Evolutionary conservation across 495 filamentous ascomycete species (phyloP).

Genomic region (Xanthoparmelia taractica): DNA sequence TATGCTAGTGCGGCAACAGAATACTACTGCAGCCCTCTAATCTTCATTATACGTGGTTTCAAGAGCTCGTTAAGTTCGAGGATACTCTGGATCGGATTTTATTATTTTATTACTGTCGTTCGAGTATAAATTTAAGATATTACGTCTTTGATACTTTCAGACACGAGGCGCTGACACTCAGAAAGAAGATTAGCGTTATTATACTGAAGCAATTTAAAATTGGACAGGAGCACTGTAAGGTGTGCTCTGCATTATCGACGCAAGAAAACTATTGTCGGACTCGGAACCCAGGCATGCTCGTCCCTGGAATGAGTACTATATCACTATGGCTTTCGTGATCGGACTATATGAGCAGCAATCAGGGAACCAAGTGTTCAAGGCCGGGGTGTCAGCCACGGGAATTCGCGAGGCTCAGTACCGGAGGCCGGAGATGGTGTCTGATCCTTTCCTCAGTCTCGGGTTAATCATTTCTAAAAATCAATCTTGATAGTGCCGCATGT

Average conservation of each 20-base stretch:
- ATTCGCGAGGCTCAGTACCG: background rate
- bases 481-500: slow-evolving; percentile 1
- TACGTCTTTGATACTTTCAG: background rate
- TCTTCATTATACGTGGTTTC: slow-evolving; percentile 17
- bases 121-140: slow-evolving; percentile 20
- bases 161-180: background rate
- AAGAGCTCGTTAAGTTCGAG: slow-evolving; percentile 23
- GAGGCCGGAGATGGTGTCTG: slow-evolving; percentile 11
- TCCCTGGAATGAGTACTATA: slow-evolving; percentile 18
- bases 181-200: slow-evolving; percentile 19
- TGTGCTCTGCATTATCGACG: slow-evolving; percentile 14
- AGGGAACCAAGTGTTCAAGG: background rate
- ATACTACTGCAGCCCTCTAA: background rate
- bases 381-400: slow-evolving; percentile 3
- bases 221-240: slow-evolving; percentile 15
- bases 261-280: slow-evolving; percentile 3
- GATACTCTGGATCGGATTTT: slow-evolving; percentile 24
- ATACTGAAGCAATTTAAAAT: slow-evolving; percentile 21
- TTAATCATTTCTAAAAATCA: background rate
- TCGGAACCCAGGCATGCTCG: background rate
- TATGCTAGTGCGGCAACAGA: slow-evolving; percentile 11
- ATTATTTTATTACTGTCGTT: slow-evolving; percentile 23
- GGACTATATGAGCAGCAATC: slow-evolving; percentile 4
- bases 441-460: background rate
- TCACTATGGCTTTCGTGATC: slow-evolving; percentile 23